Evolutionary conservation across 1,139 yeast genomes (phyloP).

Genomic region (Debaryomycetaceae sp.): DNA sequence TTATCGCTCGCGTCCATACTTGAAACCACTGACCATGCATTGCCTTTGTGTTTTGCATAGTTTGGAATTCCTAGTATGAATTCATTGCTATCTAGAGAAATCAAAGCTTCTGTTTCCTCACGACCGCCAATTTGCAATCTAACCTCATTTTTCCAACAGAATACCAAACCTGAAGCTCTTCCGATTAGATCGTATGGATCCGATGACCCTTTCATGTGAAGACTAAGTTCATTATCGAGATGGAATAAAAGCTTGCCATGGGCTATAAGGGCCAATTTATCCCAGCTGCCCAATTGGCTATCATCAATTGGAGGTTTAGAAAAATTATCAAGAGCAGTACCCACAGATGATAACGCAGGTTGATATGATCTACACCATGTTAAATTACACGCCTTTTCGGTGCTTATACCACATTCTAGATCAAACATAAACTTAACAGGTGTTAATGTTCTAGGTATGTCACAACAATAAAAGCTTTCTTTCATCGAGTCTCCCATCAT

Average conservation of each 20-base stretch:
- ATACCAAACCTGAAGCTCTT: constrained; percentile 71
- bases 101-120: constrained; percentile 58
- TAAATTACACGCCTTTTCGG: constrained; percentile 38
- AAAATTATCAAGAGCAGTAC: constrained; percentile 49
- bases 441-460: constrained; percentile 42
- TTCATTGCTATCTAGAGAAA: constrained; percentile 62
- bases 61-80: constrained; percentile 68
- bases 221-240: constrained; percentile 46
- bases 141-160: constrained; percentile 73
- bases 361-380: constrained; percentile 46
- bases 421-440: constrained; percentile 43
- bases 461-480: constrained; percentile 35
- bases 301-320: constrained; percentile 78
- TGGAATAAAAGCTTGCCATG: constrained; percentile 56
- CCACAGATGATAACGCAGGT: constrained; percentile 35
- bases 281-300: constrained; percentile 81
- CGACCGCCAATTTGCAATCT: constrained; percentile 56
- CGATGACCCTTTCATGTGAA: constrained; percentile 62
- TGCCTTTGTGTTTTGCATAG: constrained; percentile 31
- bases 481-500: constrained; percentile 25
- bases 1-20: constrained; percentile 25
- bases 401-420: constrained; percentile 28
- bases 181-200: constrained; percentile 75
- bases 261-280: constrained; percentile 34
- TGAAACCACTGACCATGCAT: constrained; percentile 5